A percentile compares a stretch with the other conserved stretches of the same genome.
Conservation (phyloP, 257 asterid genomes). For the Echites panduratus region DNA sequence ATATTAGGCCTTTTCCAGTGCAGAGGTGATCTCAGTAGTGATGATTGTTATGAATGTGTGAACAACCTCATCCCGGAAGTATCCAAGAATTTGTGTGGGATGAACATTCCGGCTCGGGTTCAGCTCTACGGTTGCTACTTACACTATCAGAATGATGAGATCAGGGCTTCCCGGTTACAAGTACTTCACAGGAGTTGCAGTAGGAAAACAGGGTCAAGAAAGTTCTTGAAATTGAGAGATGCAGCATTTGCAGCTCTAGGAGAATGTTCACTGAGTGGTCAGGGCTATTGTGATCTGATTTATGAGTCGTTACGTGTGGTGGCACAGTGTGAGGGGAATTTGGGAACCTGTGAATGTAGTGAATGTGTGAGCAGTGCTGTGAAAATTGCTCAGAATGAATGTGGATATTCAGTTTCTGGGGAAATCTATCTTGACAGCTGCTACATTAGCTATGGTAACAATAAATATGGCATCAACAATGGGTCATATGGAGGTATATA, state of each 20-base stretch:
- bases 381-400: conserved; percentile 40
- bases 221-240: conserved; percentile 38
- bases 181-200: conserved; percentile 51
- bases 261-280: conserved; percentile 31
- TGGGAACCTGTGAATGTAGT: conserved; percentile 52
- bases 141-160: conserved; percentile 44
- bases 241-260: conserved; percentile 51
- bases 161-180: conserved; percentile 14
- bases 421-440: conserved; percentile 56
- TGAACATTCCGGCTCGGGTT: conserved; percentile 40
- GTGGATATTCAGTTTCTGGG: conserved; percentile 46
- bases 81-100: conserved; percentile 33
- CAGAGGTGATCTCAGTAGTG: conserved; percentile 31
- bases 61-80: conserved; percentile 23
- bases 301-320: conserved; percentile 30
- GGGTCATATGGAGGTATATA: conserved; percentile 37
- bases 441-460: conserved; percentile 37
- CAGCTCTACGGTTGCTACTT: conserved; percentile 62
- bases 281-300: conserved; percentile 44
- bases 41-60: conserved; percentile 48
- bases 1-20: conserved; percentile 61
- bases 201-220: conserved; percentile 3
- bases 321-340: conserved; percentile 51
- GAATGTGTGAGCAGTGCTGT: conserved; percentile 45
- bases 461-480: conserved; percentile 15